A percentile compares a stretch with the other conserved stretches of the same genome.
Evolutionary conservation across 2,329 filamentous ascomycete genomes (phyloP).

Genomic region (Fusarium fracticaudum): DNA sequence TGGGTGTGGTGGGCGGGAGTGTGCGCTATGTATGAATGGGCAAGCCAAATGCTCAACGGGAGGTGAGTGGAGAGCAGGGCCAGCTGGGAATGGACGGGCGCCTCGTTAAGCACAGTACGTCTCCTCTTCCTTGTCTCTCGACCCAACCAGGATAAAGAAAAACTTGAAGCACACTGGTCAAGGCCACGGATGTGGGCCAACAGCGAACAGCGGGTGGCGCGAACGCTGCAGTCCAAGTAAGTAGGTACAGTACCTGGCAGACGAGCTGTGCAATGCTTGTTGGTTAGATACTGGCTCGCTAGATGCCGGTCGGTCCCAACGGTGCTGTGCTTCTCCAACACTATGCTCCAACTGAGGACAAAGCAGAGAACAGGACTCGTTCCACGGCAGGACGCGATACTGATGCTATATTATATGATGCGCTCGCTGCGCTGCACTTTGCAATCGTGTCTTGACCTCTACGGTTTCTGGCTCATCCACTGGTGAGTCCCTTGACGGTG

Average conservation of each 20-base stretch:
- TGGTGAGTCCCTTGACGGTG: conserved; percentile 15
- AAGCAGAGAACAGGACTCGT: conserved; percentile 8
- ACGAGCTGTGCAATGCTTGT: conserved; percentile 23
- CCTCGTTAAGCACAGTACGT: conserved; percentile 10
- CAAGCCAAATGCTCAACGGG: conserved; percentile 22
- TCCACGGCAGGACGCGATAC: background rate
- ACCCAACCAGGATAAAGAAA: conserved; percentile 11
- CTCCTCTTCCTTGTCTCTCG: conserved; percentile 16
- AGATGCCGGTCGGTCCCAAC: conserved; percentile 2
- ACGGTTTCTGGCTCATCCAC: conserved; percentile 28
- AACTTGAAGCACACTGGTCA: conserved; percentile 27
- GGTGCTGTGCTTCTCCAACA: conserved; percentile 24
- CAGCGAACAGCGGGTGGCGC: conserved; percentile 45
- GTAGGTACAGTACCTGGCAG: conserved; percentile 35
- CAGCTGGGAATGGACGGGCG: conserved; percentile 25
- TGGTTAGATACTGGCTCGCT: conserved; percentile 11
- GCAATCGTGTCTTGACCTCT: conserved; percentile 30
- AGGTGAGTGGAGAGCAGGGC: conserved; percentile 21
- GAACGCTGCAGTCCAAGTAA: conserved; percentile 39
- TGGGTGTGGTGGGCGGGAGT: conserved; percentile 41
- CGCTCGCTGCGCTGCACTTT: conserved; percentile 15
- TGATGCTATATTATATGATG: conserved; percentile 5
- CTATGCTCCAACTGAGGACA: conserved; percentile 1
- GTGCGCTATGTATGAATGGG: conserved; percentile 39
- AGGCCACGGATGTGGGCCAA: conserved; percentile 34